Evolutionary conservation across 2,329 filamentous ascomycete genomes (phyloP).

Genomic region (Colletotrichum sp.): DNA sequence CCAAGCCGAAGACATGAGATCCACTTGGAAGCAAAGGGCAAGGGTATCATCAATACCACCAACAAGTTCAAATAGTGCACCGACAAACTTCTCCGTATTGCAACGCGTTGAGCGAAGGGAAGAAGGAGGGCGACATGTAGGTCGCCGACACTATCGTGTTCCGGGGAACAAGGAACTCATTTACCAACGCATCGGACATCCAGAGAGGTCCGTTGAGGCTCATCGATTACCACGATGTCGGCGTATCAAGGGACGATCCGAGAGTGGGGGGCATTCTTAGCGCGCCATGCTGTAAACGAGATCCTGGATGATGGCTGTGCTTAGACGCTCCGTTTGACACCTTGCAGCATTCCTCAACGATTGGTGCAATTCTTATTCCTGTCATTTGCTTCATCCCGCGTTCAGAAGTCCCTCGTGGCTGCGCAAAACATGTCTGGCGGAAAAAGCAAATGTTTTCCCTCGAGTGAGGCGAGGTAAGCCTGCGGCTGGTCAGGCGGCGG

Average conservation of each 20-base stretch:
- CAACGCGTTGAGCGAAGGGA: background rate
- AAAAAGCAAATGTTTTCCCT: background rate
- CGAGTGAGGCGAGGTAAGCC: background rate
- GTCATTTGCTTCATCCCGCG: background rate
- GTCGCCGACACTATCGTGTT: background rate
- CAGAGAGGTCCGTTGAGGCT: background rate
- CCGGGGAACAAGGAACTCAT: background rate
- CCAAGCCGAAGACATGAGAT: background rate
- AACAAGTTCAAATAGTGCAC: fast-evolving
- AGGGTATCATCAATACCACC: background rate
- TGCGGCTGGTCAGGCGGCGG: background rate
- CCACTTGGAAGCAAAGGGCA: background rate
- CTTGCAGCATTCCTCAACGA: background rate
- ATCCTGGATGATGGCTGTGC: background rate
- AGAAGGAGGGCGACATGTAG: background rate
- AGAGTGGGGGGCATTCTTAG: background rate
- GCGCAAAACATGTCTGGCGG: too few relatives aligned
- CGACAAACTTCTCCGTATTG: background rate
- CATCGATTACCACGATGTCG: background rate
- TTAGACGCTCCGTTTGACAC: background rate
- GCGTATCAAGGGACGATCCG: background rate
- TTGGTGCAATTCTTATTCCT: background rate
- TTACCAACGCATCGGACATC: background rate
- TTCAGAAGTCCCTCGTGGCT: fast-evolving
- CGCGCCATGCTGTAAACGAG: background rate